Evolutionary conservation across 2,329 filamentous ascomycete genomes (phyloP).

Genomic region (Fusarium nanum): DNA sequence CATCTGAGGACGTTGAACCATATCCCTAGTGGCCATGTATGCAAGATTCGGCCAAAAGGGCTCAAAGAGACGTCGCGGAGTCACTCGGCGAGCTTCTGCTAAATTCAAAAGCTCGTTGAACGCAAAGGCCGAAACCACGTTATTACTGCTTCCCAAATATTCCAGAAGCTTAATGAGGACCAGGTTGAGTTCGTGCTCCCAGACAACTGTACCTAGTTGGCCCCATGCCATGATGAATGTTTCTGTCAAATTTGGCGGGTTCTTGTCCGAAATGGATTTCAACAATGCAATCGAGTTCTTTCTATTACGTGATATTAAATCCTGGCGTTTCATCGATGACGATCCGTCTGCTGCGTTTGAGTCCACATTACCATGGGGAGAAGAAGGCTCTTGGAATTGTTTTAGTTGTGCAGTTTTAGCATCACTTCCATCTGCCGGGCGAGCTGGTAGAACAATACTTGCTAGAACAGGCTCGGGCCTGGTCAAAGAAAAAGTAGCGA

Average conservation of each 20-base stretch:
- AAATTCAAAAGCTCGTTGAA: conserved; percentile 85
- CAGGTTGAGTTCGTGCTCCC: conserved; percentile 86
- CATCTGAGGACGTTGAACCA: conserved; percentile 83
- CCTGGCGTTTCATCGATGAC: conserved; percentile 37
- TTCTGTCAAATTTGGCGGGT: conserved; percentile 77
- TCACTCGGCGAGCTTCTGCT: conserved; percentile 71
- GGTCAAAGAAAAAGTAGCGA: conserved; percentile 71
- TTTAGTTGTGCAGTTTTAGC: conserved; percentile 14
- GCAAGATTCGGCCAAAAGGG: conserved; percentile 92
- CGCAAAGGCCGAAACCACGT: conserved; percentile 81
- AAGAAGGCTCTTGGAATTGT: conserved; percentile 1
- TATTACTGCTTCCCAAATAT: conserved; percentile 86
- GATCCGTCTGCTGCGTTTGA: conserved; percentile 19
- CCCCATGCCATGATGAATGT: conserved; percentile 88
- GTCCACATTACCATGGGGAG: background rate
- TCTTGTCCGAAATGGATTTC: conserved; percentile 76
- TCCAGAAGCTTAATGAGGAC: conserved; percentile 86
- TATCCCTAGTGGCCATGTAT: conserved; percentile 83
- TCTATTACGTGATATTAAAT: conserved; percentile 61
- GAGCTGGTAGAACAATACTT: conserved; percentile 23
- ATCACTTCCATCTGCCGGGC: conserved; percentile 5
- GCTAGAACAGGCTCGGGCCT: conserved; percentile 28
- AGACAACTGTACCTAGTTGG: conserved; percentile 80
- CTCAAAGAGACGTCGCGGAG: conserved; percentile 76
- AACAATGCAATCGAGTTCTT: conserved; percentile 77